These are phyloP conservation scores for Oryza punctata DNA, from an alignment of 176 grass and related monocot genomes.

Conservation along the genomic window DNA sequence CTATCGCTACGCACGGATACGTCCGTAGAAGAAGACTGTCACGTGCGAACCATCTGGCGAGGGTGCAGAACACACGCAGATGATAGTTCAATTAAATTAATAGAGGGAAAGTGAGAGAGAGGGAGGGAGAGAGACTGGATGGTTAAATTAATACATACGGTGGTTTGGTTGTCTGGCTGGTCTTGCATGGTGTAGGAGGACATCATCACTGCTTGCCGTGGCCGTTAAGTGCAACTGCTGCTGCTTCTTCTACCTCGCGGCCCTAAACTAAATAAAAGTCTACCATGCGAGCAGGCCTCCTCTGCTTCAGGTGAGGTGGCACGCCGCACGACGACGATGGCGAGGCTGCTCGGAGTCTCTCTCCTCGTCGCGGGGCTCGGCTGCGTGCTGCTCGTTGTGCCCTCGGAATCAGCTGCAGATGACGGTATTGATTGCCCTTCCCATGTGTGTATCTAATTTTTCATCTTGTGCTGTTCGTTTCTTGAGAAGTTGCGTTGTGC, in stretches of 20 bases:
- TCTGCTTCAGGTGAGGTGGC: slow-evolving; percentile 26
- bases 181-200: slow-evolving; percentile 1
- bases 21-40: background rate
- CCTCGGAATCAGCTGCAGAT: slow-evolving; percentile 44
- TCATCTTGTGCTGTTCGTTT: background rate
- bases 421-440: slow-evolving; percentile 51
- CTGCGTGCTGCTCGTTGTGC: slow-evolving; percentile 40
- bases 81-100: background rate
- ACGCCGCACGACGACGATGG: slow-evolving; percentile 44
- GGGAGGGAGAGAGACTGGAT: background rate
- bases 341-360: slow-evolving; percentile 41
- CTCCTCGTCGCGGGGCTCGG: slow-evolving; percentile 39
- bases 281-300: slow-evolving; percentile 27
- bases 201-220: slow-evolving; percentile 58
- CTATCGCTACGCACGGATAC: background rate
- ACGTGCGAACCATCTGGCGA: background rate
- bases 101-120: background rate
- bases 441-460: background rate
- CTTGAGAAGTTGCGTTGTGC: slow-evolving; percentile 12
- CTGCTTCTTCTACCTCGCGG: background rate
- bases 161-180: slow-evolving; percentile 44
- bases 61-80: background rate
- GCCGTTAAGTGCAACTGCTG: slow-evolving; percentile 51
- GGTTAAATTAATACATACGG: slow-evolving; percentile 31
- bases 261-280: slow-evolving; percentile 23